These are phyloP conservation scores for Coemansia sp. DNA, from an alignment of 192 early-diverging fungal species.

Conservation along the genomic window DNA sequence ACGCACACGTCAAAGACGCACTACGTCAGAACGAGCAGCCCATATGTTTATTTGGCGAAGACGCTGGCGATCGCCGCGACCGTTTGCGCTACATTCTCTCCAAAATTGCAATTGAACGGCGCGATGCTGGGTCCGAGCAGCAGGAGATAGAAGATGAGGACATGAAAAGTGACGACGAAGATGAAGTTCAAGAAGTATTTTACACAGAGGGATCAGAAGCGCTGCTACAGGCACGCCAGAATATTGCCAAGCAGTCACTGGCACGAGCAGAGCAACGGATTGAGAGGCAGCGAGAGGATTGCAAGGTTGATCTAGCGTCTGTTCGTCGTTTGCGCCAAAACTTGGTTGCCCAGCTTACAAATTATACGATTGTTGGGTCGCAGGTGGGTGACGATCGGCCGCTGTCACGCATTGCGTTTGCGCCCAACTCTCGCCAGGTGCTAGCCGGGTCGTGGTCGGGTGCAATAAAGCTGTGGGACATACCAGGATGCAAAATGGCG, in stretches of 20 bases:
- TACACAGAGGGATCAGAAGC: constrained; percentile 76
- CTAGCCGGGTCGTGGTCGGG: constrained; percentile 88
- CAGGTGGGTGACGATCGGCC: constrained; percentile 92
- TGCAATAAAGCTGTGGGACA: constrained; percentile 80
- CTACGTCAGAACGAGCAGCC: constrained; percentile 82
- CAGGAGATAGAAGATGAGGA: not conserved
- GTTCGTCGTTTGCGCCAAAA: constrained; percentile 56
- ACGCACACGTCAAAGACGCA: constrained; percentile 68
- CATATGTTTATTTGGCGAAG: constrained; percentile 93
- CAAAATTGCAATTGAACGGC: constrained; percentile 39
- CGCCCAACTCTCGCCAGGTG: constrained; percentile 74
- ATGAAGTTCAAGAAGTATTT: constrained; percentile 70
- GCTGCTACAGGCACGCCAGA: constrained; percentile 66
- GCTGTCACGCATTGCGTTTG: constrained; percentile 71
- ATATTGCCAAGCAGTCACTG: constrained; percentile 75
- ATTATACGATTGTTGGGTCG: constrained; percentile 70
- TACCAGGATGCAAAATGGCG: constrained; percentile 69
- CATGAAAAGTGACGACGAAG: constrained; percentile 44
- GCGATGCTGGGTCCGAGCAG: not conserved
- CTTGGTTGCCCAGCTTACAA: constrained; percentile 23
- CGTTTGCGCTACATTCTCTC: constrained; percentile 77
- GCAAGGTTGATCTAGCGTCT: constrained; percentile 20
- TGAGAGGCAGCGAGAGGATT: constrained; percentile 58
- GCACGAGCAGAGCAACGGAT: constrained; percentile 66
- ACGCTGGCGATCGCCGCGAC: constrained; percentile 80